These are phyloP conservation scores for Rhodosorus marinus DNA, from an alignment of 23 red algal genomes.

Conservation along the genomic window DNA sequence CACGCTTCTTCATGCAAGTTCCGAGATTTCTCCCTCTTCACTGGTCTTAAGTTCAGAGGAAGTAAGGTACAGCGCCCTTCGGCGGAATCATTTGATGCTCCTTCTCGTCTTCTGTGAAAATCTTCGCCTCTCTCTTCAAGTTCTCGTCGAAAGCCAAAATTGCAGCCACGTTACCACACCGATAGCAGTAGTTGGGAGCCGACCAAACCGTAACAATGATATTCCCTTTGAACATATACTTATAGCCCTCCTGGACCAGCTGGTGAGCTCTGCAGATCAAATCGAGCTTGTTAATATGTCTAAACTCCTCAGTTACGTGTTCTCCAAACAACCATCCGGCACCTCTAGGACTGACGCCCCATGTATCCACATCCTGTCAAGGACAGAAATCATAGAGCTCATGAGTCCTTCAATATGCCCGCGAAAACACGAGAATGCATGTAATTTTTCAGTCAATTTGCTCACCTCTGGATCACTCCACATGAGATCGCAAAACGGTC, in stretches of 20 bases:
- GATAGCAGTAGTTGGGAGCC: slow-evolving; percentile 99
- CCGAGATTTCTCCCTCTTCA: too few relatives aligned
- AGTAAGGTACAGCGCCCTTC: slow-evolving; percentile 60
- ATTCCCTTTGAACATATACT: slow-evolving; percentile 81
- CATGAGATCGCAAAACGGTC: slow-evolving; percentile 95
- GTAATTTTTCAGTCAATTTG: too few relatives aligned
- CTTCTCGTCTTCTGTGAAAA: slow-evolving; percentile 84
- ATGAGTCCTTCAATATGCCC: too few relatives aligned
- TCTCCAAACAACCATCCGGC: slow-evolving; percentile 98
- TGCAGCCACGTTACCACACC: slow-evolving; percentile 96
- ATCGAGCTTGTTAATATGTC: slow-evolving; percentile 89
- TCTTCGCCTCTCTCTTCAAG: slow-evolving; percentile 83
- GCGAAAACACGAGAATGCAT: not conserved
- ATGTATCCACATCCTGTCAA: slow-evolving; percentile 89
- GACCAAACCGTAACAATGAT: slow-evolving; percentile 97
- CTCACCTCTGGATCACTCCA: slow-evolving; percentile 99
- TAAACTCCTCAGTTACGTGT: slow-evolving; percentile 86
- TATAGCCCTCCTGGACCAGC: slow-evolving; percentile 96
- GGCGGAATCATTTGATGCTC: slow-evolving; percentile 67
- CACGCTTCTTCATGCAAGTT: too few relatives aligned
- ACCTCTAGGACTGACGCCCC: slow-evolving; percentile 89
- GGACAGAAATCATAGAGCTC: too few relatives aligned
- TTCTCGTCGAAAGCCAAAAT: slow-evolving; percentile 93
- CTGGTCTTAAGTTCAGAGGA: slow-evolving; percentile 46
- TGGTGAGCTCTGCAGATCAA: slow-evolving; percentile 98